Evolutionary conservation across 768 basidiomycete species (phyloP), one percentile per base, ranked within the genome.

Genomic region (Thelephora aurantiotincta): DNA sequence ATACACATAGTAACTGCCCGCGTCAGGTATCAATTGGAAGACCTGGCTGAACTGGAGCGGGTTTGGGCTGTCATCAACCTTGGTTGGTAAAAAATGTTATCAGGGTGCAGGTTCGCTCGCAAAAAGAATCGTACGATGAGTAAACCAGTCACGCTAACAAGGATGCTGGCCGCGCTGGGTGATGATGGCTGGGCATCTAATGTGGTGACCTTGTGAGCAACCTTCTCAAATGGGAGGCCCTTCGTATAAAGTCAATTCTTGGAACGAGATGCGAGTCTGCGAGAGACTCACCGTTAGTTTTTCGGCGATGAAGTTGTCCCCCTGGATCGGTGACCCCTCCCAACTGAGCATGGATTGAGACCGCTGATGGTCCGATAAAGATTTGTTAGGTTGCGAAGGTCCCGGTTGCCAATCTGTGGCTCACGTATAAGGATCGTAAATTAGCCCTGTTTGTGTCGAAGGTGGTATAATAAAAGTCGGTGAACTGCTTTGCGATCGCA

Each of bases 41-140:
- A 79, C 70, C 66, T 99, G 96, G 54, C 81, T 87, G 71, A 88
- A 99, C 57, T 78, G 80, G 48, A 99, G 68, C n/a, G 88, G 78
- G 54, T 86, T 85, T 49, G 65, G 37, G 52, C 70, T 72, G 51
- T 85, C 88, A 55, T 97, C 93, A 54, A 98, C 78, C 88, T 90
- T 54, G 0, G 11, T 9, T 9, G 16, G 14, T 41, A n/a, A 22
- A n/a, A 22, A 41, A 41, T 41, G 38, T 18, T 9, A 41, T 22
- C 26, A n/a, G 16, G 38, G 22, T 16, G 22, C 38, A 9, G 3
- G 14, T 4, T 22, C 19, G 18, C 45, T 22, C 16, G 33, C 33
- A 35, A 37, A 35, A 4, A 19, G 30, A 22, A 43, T 66, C 78
- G 52, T 54, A 88, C 93, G 42, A 82, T 33, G 34, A 97, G 69